These are phyloP conservation scores for Micractinium conductrix DNA, from an alignment of 139 green algal species.

Conservation along the genomic window DNA sequence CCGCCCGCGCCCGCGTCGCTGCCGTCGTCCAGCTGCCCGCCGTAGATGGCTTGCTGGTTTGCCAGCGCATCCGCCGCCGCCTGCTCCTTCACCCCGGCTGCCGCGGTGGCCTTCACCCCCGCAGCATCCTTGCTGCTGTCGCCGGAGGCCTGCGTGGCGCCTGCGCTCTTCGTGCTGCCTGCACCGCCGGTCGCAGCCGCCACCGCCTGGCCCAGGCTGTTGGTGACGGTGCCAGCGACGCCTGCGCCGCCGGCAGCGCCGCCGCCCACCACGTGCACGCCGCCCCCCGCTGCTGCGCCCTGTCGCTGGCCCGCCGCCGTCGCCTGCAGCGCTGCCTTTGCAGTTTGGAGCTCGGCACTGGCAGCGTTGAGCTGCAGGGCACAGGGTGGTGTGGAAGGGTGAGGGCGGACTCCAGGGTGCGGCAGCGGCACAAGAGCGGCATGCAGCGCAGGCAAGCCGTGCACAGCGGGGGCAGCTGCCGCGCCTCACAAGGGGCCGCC, in stretches of 20 bases:
- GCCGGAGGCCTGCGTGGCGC: too few relatives aligned
- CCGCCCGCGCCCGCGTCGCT: background rate
- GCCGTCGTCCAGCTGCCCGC: background rate
- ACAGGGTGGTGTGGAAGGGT: too few relatives aligned
- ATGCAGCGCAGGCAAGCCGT: too few relatives aligned
- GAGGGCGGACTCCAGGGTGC: too few relatives aligned
- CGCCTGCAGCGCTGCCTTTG: background rate
- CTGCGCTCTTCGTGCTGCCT: too few relatives aligned
- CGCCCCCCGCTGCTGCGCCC: background rate
- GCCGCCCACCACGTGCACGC: background rate
- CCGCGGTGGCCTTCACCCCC: background rate
- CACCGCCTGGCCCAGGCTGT: slow-evolving; percentile 11
- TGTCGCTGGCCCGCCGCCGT: background rate
- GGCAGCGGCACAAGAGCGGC: too few relatives aligned
- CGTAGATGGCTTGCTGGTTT: slow-evolving; percentile 21
- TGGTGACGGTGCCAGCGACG: background rate
- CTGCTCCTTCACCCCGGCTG: background rate
- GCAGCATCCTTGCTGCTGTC: too few relatives aligned
- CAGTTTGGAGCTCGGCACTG: background rate
- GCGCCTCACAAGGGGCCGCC: background rate
- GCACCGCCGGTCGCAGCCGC: background rate
- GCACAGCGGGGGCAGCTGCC: too few relatives aligned
- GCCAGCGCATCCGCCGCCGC: slow-evolving; percentile 13
- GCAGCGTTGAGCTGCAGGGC: background rate
- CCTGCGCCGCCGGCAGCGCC: background rate